These are phyloP conservation scores for Colletotrichum agaves DNA, from an alignment of 2,329 filamentous ascomycete genomes.

Conservation along the genomic window DNA sequence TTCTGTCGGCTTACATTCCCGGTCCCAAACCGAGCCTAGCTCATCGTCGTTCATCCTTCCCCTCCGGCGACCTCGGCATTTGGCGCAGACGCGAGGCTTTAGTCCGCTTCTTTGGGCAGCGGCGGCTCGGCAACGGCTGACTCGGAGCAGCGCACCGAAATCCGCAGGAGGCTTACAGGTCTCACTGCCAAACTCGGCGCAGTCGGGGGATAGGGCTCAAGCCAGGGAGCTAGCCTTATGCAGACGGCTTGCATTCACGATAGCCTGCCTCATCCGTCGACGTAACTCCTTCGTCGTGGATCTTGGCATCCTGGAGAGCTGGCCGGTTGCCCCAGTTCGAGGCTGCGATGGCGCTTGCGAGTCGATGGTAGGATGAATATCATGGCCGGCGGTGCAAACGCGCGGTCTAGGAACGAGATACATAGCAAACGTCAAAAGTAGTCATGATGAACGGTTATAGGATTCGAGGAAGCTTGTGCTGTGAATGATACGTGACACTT, in stretches of 20 bases:
- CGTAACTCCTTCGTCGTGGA: not conserved
- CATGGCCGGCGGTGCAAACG: slow-evolving; percentile 5
- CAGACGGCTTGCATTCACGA: slow-evolving; percentile 26
- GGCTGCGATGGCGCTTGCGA: too few species aligned
- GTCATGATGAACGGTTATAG: too few species aligned
- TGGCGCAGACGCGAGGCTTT: not conserved
- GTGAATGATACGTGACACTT: too few species aligned
- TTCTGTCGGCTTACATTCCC: slow-evolving; percentile 2
- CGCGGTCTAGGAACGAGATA: too few species aligned
- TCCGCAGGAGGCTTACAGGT: slow-evolving; percentile 9
- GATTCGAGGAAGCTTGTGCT: too few species aligned
- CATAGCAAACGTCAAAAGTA: too few species aligned
- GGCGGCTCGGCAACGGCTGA: not conserved
- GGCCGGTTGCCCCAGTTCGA: not conserved
- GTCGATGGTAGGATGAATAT: not conserved
- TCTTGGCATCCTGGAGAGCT: not conserved
- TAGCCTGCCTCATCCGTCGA: slow-evolving; percentile 28
- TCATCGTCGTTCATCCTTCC: not conserved
- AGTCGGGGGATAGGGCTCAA: not conserved
- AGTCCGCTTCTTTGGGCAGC: not conserved
- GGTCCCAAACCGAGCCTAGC: slow-evolving; percentile 2
- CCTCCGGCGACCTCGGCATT: not conserved
- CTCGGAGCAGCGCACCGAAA: not conserved
- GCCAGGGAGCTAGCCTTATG: not conserved
- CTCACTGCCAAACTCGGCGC: not conserved